These are phyloP conservation scores for Chenopodium album DNA, from an alignment of 148 eudicot species.

Conservation along the genomic window DNA sequence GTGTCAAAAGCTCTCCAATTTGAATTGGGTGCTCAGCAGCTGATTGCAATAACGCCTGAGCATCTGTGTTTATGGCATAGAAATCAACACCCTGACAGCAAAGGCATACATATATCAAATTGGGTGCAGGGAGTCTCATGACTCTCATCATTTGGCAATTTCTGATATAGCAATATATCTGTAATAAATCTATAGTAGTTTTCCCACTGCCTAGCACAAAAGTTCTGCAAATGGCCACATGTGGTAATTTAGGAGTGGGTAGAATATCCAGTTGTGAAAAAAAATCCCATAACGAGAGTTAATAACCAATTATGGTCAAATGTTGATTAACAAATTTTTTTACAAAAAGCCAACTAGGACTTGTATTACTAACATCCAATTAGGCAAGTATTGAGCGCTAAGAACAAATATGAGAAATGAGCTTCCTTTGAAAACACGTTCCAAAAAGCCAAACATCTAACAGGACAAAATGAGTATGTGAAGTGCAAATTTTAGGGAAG, in stretches of 20 bases:
- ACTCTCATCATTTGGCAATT: neutral
- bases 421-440: neutral
- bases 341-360: neutral
- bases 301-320: neutral
- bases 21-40: slow-evolving; percentile 90
- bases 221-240: neutral
- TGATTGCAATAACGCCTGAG: slow-evolving; percentile 86
- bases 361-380: neutral
- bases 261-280: neutral
- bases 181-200: neutral
- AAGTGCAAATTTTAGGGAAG: neutral
- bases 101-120: slow-evolving; percentile 23
- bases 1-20: slow-evolving; percentile 97
- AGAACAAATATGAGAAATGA: neutral
- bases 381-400: neutral
- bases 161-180: neutral
- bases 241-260: neutral
- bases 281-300: neutral
- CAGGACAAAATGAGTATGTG: neutral
- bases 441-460: neutral
- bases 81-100: slow-evolving; percentile 88
- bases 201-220: neutral
- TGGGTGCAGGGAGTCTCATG: neutral
- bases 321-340: neutral
- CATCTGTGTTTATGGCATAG: slow-evolving; percentile 96